Conservation (phyloP, 192 early-diverging fungal genomes). For the Podila horticola region DNA sequence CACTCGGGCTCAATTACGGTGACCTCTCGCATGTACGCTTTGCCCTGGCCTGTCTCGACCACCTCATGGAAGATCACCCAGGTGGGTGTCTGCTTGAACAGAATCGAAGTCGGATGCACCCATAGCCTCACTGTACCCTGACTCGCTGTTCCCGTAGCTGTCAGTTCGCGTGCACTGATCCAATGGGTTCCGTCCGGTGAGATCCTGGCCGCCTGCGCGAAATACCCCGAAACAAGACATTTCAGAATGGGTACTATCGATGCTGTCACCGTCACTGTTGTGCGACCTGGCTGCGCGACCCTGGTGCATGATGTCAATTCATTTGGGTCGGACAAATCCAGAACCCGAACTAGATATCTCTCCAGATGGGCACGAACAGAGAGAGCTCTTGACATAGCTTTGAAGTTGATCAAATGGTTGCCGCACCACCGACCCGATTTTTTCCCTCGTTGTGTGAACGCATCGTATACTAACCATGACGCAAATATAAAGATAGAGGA, state of each 20-base stretch:
- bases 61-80: conserved; percentile 98
- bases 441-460: conserved; percentile 66
- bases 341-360: conserved; percentile 65
- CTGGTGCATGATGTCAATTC: conserved; percentile 49
- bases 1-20: conserved; percentile 93
- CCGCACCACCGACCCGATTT: conserved; percentile 86
- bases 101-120: conserved; percentile 92
- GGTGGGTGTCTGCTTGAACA: conserved; percentile 90
- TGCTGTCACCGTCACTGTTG: conserved; percentile 7
- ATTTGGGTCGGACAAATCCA: conserved; percentile 32
- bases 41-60: conserved; percentile 84
- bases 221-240: conserved; percentile 79
- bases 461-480: conserved; percentile 72
- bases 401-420: conserved; percentile 79
- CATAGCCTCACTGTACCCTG: conserved; percentile 19
- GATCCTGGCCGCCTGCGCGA: conserved; percentile 78
- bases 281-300: conserved; percentile 32
- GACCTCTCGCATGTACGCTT: conserved; percentile 97
- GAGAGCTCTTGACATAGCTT: conserved; percentile 81
- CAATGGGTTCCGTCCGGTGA: conserved; percentile 73
- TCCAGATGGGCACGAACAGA: conserved; percentile 92
- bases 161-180: conserved; percentile 65
- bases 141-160: background rate
- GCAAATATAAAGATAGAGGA: no score
- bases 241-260: conserved; percentile 56